Conservation (phyloP, 78 protist species). For the Paratrimastix pyriformis region DNA sequence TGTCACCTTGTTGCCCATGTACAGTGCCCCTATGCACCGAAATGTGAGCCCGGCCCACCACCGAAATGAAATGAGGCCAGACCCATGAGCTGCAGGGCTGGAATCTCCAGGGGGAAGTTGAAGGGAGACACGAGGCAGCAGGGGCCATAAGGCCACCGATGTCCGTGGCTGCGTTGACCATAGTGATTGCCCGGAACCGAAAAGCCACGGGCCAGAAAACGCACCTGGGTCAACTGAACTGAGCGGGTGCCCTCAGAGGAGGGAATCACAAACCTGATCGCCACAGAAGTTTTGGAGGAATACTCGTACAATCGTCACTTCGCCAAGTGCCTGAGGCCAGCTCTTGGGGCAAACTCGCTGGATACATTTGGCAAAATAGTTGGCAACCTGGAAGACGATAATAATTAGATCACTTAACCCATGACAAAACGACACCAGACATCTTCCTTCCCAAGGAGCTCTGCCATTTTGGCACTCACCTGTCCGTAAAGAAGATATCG, state of each 20-base stretch:
- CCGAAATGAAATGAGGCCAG: not conserved
- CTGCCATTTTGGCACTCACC: too few species aligned
- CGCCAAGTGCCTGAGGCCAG: conserved; percentile 14
- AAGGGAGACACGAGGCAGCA: conserved; percentile 32
- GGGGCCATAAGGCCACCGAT: conserved; percentile 26
- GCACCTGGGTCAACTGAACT: conserved; percentile 9
- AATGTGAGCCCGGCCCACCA: not conserved
- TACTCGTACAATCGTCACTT: conserved; percentile 8
- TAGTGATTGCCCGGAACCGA: conserved; percentile 25
- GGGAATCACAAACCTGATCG: not conserved
- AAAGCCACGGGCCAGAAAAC: conserved; percentile 30
- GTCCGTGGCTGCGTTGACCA: not conserved
- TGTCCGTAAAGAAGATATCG: too few species aligned
- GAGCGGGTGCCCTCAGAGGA: not conserved
- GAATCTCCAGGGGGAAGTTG: conserved; percentile 50
- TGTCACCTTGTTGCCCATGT: conserved; percentile 40
- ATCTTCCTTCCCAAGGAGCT: too few species aligned
- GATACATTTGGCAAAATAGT: conserved; percentile 22
- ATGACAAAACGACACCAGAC: too few species aligned
- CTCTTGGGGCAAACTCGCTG: conserved; percentile 28
- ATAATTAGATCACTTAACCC: too few species aligned
- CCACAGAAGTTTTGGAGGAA: conserved; percentile 22
- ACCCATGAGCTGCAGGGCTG: not conserved
- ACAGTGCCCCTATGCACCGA: conserved; percentile 21
- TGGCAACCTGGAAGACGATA: not conserved